Evolutionary conservation across 1,284 basidiomycete genomes (phyloP).

Genomic region (Xerocomus amazonicus): DNA sequence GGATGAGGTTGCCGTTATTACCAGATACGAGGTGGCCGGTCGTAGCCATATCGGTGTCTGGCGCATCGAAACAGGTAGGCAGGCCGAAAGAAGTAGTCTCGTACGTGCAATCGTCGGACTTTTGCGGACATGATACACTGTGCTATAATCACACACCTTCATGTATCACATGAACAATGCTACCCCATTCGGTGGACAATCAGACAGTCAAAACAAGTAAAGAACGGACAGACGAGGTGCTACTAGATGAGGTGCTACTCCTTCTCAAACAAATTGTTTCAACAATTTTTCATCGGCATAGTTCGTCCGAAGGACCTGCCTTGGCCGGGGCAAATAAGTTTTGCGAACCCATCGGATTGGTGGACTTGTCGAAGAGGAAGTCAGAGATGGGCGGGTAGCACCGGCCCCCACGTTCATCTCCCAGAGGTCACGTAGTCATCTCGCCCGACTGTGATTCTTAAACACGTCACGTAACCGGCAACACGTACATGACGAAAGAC

Average conservation of each 20-base stretch:
- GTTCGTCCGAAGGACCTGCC: neutral
- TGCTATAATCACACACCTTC: slow-evolving; percentile 19
- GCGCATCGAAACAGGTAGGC: no score
- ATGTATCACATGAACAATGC: neutral
- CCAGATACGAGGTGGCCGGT: no score
- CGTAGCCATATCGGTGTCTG: no score
- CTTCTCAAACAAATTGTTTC: neutral
- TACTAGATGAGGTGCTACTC: neutral
- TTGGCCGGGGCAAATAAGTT: neutral
- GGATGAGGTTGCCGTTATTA: no score
- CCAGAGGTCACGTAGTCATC: neutral
- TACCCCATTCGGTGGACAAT: neutral
- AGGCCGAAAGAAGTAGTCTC: no score
- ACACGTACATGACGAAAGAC: neutral
- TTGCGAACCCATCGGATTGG: neutral
- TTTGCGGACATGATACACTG: neutral
- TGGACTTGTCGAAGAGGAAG: neutral
- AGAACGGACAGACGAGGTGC: neutral
- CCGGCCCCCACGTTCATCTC: no score
- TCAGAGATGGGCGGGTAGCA: neutral
- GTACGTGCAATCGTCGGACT: no score
- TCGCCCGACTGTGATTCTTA: neutral
- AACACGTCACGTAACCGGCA: neutral
- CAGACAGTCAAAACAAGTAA: neutral
- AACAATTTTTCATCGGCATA: neutral